These are phyloP conservation scores for Sporisorium graminicola DNA, from an alignment of 1,284 basidiomycete genomes.

Conservation along the genomic window DNA sequence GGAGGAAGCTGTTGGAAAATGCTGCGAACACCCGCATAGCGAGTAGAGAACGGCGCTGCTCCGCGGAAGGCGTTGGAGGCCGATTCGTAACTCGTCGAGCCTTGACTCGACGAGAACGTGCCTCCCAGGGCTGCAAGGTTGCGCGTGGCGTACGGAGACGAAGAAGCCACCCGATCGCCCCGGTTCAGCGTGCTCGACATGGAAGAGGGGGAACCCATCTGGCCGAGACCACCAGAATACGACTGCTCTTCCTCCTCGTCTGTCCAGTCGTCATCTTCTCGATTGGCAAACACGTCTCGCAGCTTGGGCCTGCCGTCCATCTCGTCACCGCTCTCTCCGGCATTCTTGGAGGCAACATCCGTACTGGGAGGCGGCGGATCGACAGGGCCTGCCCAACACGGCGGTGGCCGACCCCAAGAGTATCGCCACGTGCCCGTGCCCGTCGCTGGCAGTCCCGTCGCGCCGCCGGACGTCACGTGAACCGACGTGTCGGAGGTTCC, in stretches of 20 bases:
- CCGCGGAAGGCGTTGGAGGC: slow-evolving; percentile 12
- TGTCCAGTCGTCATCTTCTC: slow-evolving; percentile 59
- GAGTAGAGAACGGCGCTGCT: slow-evolving; percentile 24
- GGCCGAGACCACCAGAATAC: slow-evolving; percentile 60
- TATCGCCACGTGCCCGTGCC: slow-evolving; percentile 57
- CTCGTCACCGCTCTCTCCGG: background rate
- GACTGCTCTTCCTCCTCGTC: slow-evolving; percentile 62
- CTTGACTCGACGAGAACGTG: slow-evolving; percentile 11
- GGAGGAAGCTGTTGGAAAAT: slow-evolving; percentile 45
- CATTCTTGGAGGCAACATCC: background rate
- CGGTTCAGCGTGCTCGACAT: slow-evolving; percentile 9
- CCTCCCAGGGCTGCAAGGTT: slow-evolving; percentile 29
- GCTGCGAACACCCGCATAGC: slow-evolving; percentile 54
- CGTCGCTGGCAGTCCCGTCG: slow-evolving; percentile 26
- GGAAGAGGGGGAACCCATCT: slow-evolving; percentile 48
- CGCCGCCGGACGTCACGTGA: slow-evolving; percentile 5
- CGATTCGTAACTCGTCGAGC: slow-evolving; percentile 6
- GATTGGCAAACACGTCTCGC: slow-evolving; percentile 62
- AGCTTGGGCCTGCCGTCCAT: slow-evolving; percentile 29
- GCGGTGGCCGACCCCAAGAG: slow-evolving; percentile 64
- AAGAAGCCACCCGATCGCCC: background rate
- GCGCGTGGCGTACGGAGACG: slow-evolving; percentile 39
- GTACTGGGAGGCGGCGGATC: slow-evolving; percentile 41
- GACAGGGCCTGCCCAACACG: slow-evolving; percentile 61
- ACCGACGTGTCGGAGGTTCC: background rate